phyloP scores from a whole-genome alignment of 257 asterid species.

The Catharanthus roseus region DNA sequence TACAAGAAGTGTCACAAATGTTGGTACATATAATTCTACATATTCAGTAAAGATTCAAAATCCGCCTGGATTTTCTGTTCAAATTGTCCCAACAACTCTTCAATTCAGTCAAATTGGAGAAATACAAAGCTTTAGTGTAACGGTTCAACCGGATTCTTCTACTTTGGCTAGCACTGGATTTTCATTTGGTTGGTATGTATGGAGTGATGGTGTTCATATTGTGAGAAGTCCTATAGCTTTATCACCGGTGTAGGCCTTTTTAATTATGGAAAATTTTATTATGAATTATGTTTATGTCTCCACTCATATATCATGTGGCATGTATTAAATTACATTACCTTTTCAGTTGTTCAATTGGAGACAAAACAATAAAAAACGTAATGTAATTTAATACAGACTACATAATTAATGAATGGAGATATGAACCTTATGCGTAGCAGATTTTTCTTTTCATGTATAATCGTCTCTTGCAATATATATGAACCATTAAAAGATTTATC shows the following conservation, averaged over 20 bases:
- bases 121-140: conserved; percentile 26
- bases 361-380: no score
- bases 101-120: conserved; percentile 26
- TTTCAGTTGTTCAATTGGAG: no score
- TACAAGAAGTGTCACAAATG: conserved; percentile 45
- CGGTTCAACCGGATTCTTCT: conserved; percentile 6
- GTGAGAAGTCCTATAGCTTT: conserved; percentile 34
- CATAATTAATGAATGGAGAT: no score
- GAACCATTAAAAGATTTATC: no score
- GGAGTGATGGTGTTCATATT: conserved; percentile 31
- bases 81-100: conserved; percentile 23
- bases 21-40: conserved; percentile 23
- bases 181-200: conserved; percentile 14
- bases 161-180: not conserved
- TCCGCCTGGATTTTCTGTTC: conserved; percentile 30
- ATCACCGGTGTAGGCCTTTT: not conserved
- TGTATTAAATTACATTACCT: no score
- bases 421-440: no score
- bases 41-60: conserved; percentile 16
- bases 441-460: no score
- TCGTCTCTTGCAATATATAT: no score
- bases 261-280: no score
- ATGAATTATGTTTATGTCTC: no score
- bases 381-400: no score
- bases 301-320: no score